Evolutionary conservation across 192 early-diverging fungal species (phyloP).

Genomic region (Coemansia pectinata): DNA sequence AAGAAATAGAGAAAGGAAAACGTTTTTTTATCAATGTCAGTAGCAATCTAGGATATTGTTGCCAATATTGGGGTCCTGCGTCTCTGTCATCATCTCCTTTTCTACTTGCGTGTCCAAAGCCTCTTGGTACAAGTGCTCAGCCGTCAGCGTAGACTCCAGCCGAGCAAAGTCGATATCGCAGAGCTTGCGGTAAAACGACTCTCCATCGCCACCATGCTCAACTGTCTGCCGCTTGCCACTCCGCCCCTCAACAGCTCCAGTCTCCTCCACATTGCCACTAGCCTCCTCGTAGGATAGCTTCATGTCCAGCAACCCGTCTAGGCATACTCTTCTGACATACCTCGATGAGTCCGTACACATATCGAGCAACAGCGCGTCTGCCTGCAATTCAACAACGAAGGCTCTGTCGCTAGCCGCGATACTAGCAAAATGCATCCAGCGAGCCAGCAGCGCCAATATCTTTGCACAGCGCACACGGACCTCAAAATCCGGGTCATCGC

Average conservation of each 20-base stretch:
- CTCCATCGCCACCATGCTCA: neutral
- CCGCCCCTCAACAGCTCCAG: neutral
- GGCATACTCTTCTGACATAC: conserved; percentile 43
- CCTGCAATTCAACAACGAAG: conserved; percentile 12
- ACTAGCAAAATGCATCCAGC: conserved; percentile 8
- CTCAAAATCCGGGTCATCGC: conserved; percentile 47
- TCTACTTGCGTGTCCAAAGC: conserved; percentile 50
- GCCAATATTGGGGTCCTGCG: conserved; percentile 35
- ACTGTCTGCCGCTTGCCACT: neutral
- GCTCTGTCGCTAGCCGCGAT: neutral
- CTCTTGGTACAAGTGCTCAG: conserved; percentile 52
- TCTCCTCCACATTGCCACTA: neutral
- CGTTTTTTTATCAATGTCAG: neutral
- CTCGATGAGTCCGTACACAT: conserved; percentile 50
- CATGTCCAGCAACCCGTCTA: conserved; percentile 24
- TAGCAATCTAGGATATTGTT: conserved; percentile 57
- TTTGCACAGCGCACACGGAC: conserved; percentile 44
- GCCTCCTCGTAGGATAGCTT: neutral
- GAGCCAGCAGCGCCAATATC: conserved; percentile 15
- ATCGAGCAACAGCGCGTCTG: conserved; percentile 30
- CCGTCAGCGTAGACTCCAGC: conserved; percentile 29
- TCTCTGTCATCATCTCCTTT: conserved; percentile 41
- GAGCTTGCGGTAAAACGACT: conserved; percentile 19
- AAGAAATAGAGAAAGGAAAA: neutral
- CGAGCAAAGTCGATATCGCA: conserved; percentile 26